Conservation (phyloP, 2,329 filamentous ascomycete genomes). For the Talaromyces sp. region DNA sequence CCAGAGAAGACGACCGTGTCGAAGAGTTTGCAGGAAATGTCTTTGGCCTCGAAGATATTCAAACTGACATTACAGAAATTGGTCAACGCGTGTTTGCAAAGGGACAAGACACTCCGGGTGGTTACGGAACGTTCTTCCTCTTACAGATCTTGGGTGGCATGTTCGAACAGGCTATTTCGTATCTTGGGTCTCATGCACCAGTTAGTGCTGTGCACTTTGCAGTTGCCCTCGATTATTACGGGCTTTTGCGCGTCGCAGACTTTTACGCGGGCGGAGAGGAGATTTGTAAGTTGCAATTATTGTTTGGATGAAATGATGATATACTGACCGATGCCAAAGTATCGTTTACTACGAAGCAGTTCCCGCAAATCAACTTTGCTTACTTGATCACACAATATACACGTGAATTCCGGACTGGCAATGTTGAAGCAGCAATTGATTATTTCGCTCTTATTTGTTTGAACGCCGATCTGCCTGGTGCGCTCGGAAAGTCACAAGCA, state of each 20-base stretch:
- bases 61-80: conserved; percentile 79
- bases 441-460: conserved; percentile 90
- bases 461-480: conserved; percentile 75
- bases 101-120: conserved; percentile 70
- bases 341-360: conserved; percentile 51
- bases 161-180: conserved; percentile 90
- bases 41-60: conserved; percentile 65
- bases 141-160: conserved; percentile 85
- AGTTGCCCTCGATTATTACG: conserved; percentile 83
- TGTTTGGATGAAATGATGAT: conserved; percentile 17
- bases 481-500: conserved; percentile 71
- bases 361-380: conserved; percentile 87
- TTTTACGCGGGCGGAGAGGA: conserved; percentile 72
- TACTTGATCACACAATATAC: conserved; percentile 94
- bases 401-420: conserved; percentile 86
- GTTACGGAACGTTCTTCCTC: conserved; percentile 89
- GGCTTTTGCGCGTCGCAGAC: conserved; percentile 81
- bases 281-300: conserved; percentile 46
- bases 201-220: conserved; percentile 94
- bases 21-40: conserved; percentile 62
- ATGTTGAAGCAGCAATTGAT: conserved; percentile 85
- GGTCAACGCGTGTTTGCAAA: conserved; percentile 88
- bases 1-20: conserved; percentile 58
- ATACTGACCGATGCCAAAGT: conserved; percentile 37
- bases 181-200: conserved; percentile 87